phyloP scores from a whole-genome alignment of 768 basidiomycete species.

The Termitomyces eurrhizus region DNA sequence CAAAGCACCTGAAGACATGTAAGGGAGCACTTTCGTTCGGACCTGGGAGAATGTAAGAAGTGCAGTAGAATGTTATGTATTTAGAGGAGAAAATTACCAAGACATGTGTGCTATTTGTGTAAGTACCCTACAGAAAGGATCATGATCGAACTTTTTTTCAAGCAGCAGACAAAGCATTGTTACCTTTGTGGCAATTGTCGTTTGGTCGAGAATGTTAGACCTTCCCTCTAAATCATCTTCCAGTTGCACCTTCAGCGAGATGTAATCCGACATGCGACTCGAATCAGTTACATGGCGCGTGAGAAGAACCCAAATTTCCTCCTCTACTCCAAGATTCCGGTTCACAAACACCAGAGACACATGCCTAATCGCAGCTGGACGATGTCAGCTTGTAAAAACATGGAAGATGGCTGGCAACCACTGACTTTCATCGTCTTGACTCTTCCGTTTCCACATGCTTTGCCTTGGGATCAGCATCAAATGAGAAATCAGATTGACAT shows the following conservation, averaged over 20 bases:
- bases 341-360: constrained; percentile 29
- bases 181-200: constrained; percentile 37
- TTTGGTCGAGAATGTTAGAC: constrained; percentile 23
- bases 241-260: constrained; percentile 54
- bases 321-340: constrained; percentile 20
- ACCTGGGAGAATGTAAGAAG: background rate
- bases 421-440: constrained; percentile 24
- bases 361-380: constrained; percentile 35
- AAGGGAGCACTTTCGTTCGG: background rate
- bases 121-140: constrained; percentile 34
- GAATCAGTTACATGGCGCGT: constrained; percentile 70
- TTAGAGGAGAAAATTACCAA: constrained; percentile 26
- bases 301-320: constrained; percentile 78
- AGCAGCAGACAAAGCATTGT: background rate
- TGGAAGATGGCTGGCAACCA: background rate
- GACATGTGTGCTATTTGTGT: constrained; percentile 50
- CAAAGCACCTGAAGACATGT: constrained; percentile 32
- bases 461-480: constrained; percentile 11
- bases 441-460: constrained; percentile 45
- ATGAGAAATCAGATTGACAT: background rate
- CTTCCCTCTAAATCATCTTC: constrained; percentile 35
- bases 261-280: constrained; percentile 59
- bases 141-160: background rate
- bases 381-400: background rate
- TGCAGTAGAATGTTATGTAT: background rate